Base-by-base conservation (phyloP, 2,329 filamentous ascomycete species). In the Trichophyton mentagrophytes region DNA sequence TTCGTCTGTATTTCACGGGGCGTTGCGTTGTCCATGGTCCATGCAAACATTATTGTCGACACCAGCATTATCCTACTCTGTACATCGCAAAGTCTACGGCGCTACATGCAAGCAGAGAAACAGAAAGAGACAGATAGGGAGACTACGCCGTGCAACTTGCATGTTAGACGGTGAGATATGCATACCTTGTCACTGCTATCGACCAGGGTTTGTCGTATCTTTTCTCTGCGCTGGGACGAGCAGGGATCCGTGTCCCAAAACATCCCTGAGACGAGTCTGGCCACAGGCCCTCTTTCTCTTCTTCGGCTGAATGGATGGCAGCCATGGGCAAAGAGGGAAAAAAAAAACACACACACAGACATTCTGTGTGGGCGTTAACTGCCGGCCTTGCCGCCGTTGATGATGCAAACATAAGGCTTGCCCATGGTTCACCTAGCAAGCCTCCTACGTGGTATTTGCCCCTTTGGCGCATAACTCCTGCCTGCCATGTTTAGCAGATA, bases 151-250 rank as follows among this genome's bases (percentile, higher is more conserved):
- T 36, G 33, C 33, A 11, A 36, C 33, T 11, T 36, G 33, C 33
- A 9, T 36, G 33, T 36, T 36, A 8, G 33, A 36, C 33, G 33
- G 33, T 36, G 33, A 36, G 33, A 36, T 36, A 36, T 36, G 33
- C 33, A 36, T 36, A 36, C 33, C 33, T 11, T 9, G 40, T 17
- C 40, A 8, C n/a, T n/a, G 40, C 6, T 44, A 44, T 44, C 17
- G 40, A 4, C 40, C 40, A 44, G 40, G 40, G 40, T 44, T 2
- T n/a, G 40, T 17, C 40, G 40, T 44, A 44, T 44, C 40, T 44
- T 44, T 44, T 17, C n/a, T n/a, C 15, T 44, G 15, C 40, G 3
- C 40, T 44, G 40, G 64, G 30, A 63, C 64, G n/a, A 44, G 64
- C 59, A 61, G 68, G 22, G 47, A 22, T 53, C 53, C 38, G 58